These are phyloP conservation scores for Puya raimondii DNA, from an alignment of 176 grass and related monocot species.

Conservation along the genomic window DNA sequence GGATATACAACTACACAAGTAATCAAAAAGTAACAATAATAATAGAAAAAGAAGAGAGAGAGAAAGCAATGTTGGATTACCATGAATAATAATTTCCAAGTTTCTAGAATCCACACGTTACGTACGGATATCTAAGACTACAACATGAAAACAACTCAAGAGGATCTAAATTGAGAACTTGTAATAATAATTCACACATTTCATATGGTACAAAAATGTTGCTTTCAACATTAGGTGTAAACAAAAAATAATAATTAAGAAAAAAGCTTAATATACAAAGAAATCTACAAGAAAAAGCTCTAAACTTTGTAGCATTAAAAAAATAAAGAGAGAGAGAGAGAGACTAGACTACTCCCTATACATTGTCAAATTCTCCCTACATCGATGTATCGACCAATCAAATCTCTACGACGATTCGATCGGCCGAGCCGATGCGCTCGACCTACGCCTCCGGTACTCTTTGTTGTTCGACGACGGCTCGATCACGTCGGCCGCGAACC, in stretches of 20 bases:
- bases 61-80: background rate
- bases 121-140: no score
- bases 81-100: no score
- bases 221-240: no score
- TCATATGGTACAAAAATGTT: no score
- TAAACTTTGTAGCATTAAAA: background rate
- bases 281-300: background rate
- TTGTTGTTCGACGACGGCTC: slow-evolving; percentile 51
- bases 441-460: slow-evolving; percentile 36
- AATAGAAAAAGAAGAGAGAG: background rate
- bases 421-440: background rate
- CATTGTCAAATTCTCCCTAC: background rate
- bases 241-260: no score
- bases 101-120: no score
- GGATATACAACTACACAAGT: background rate
- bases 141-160: no score
- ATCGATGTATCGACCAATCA: background rate
- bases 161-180: no score
- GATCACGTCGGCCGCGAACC: slow-evolving; percentile 52
- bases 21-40: background rate
- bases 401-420: background rate
- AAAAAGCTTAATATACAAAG: background rate
- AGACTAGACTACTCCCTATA: no score
- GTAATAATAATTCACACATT: no score
- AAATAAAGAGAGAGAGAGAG: background rate